phyloP scores from a whole-genome alignment of 345 rosid genomes.

The Arabidopsis suecica region DNA sequence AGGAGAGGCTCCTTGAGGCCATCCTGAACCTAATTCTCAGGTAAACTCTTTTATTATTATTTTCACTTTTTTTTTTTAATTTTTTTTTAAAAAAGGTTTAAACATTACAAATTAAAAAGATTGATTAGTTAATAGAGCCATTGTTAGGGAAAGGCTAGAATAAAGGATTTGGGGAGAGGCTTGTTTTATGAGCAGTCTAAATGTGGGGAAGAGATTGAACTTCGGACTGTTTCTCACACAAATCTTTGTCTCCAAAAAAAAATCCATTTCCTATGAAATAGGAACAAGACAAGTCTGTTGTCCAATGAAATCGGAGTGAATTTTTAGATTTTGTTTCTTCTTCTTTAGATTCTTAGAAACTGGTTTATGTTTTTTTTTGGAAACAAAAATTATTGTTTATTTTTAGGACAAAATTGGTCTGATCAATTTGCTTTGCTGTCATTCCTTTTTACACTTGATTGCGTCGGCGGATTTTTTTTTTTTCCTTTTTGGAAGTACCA shows the following conservation, averaged over 20 bases:
- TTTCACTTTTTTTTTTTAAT: neutral
- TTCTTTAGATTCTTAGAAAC: conserved; percentile 26
- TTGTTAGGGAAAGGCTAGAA: conserved; percentile 40
- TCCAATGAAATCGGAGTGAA: conserved; percentile 18
- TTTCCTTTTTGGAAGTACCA: neutral
- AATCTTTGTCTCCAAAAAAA: conserved; percentile 33
- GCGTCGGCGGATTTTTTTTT: neutral
- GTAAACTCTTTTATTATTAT: conserved; percentile 34
- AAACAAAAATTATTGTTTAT: neutral
- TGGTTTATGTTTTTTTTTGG: conserved; percentile 1
- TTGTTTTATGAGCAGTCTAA: conserved; percentile 42
- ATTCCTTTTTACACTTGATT: conserved; percentile 4
- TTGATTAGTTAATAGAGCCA: conserved; percentile 45
- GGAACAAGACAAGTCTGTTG: conserved; percentile 38
- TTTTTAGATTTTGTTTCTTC: conserved; percentile 40
- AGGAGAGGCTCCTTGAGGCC: conserved; percentile 62
- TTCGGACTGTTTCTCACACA: conserved; percentile 40
- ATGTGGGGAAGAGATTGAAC: conserved; percentile 47
- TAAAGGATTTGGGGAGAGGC: conserved; percentile 35
- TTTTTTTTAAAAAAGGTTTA: neutral
- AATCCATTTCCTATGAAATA: conserved; percentile 30
- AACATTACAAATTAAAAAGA: conserved; percentile 28
- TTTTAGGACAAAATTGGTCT: conserved; percentile 20
- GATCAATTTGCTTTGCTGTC: conserved; percentile 31
- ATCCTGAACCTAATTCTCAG: conserved; percentile 58